Evolutionary conservation across 257 asterid genomes (phyloP).

Genomic region (Nicotiana undulata): DNA sequence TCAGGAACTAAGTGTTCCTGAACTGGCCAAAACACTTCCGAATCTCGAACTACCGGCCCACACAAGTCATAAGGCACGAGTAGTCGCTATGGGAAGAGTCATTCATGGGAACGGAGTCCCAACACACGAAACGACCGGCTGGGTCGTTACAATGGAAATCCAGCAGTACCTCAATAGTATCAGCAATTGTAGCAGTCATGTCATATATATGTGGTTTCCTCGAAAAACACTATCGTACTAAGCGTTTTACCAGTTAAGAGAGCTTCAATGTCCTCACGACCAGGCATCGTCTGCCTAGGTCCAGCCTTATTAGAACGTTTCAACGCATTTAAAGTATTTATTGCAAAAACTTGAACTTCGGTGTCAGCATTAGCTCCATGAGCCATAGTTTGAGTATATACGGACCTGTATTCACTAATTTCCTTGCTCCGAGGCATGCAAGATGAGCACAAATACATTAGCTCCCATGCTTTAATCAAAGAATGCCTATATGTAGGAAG

Average conservation of each 20-base stretch:
- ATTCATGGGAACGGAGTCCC: too few relatives aligned
- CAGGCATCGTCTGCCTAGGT: conserved; percentile 78
- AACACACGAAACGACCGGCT: too few relatives aligned
- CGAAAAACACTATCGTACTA: conserved; percentile 91
- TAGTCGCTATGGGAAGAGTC: too few relatives aligned
- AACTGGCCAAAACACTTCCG: too few relatives aligned
- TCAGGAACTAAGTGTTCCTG: too few relatives aligned
- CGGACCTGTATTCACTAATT: conserved; percentile 81
- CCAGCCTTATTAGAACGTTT: conserved; percentile 94
- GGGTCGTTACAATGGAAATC: too few relatives aligned
- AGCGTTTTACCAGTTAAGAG: conserved; percentile 85
- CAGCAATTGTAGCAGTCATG: conserved; percentile 93
- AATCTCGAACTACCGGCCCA: too few relatives aligned
- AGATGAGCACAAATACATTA: conserved; percentile 84
- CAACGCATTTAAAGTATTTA: conserved; percentile 74
- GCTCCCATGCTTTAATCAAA: conserved; percentile 88
- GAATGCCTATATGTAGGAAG: conserved; percentile 40
- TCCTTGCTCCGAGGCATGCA: conserved; percentile 99
- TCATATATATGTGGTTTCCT: conserved; percentile 88
- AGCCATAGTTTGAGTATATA: conserved; percentile 69
- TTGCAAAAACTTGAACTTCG: conserved; percentile 75
- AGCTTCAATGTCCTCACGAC: conserved; percentile 94
- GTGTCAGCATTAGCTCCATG: conserved; percentile 56
- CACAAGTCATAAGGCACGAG: too few relatives aligned
- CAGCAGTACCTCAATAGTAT: conserved; percentile 82